Evolutionary conservation across 179 eudicot genomes (phyloP).

Genomic region (Nepenthes alata): DNA sequence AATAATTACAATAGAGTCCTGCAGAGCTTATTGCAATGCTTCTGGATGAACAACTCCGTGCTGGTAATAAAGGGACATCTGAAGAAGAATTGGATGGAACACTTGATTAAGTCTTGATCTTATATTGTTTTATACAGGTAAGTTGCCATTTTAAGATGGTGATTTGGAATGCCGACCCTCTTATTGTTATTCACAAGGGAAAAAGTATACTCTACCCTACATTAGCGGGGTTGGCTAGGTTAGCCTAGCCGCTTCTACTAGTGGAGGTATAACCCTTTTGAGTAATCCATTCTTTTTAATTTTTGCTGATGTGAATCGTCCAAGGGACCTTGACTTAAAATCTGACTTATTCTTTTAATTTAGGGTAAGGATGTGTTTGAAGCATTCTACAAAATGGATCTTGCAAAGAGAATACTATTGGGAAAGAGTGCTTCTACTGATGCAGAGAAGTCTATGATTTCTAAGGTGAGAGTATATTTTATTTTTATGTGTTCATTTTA

Average conservation of each 20-base stretch:
- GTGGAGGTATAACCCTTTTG: too few relatives aligned
- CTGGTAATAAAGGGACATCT: slow-evolving; percentile 97
- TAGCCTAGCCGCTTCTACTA: too few relatives aligned
- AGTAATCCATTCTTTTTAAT: slow-evolving; percentile 1
- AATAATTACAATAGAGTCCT: slow-evolving; percentile 46
- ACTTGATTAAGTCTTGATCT: slow-evolving; percentile 83
- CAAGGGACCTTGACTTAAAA: too few relatives aligned
- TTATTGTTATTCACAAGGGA: too few relatives aligned
- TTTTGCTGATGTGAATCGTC: background rate
- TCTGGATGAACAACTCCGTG: slow-evolving; percentile 94
- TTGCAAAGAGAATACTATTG: slow-evolving; percentile 85
- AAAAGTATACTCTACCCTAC: too few relatives aligned
- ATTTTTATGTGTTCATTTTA: background rate
- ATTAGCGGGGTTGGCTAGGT: too few relatives aligned
- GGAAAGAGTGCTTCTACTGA: slow-evolving; percentile 98
- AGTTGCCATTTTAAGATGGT: too few relatives aligned
- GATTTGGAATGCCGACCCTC: too few relatives aligned
- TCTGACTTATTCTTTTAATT: background rate
- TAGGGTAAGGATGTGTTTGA: slow-evolving; percentile 99
- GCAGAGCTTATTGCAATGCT: slow-evolving; percentile 95
- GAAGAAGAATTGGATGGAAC: slow-evolving; percentile 96
- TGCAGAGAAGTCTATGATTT: slow-evolving; percentile 97
- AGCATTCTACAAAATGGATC: slow-evolving; percentile 96
- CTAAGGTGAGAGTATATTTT: slow-evolving; percentile 41
- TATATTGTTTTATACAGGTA: slow-evolving; percentile 94